phyloP scores from a whole-genome alignment of 768 basidiomycete species.

The Steccherinum ochraceum region DNA sequence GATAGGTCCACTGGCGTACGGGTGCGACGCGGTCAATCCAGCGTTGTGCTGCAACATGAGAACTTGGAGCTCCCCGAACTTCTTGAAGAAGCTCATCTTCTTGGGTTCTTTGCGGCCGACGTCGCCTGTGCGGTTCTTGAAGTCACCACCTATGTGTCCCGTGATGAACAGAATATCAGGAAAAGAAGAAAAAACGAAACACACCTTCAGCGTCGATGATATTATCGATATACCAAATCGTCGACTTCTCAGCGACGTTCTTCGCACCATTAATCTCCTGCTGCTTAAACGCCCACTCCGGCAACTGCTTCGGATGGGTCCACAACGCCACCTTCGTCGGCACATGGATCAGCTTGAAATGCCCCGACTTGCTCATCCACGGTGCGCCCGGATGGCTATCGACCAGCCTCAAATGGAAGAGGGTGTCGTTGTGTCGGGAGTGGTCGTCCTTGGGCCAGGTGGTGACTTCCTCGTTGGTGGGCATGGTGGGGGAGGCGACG shows the following conservation, averaged over 20 bases:
- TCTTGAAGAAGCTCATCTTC: conserved; percentile 86
- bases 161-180: conserved; percentile 3
- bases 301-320: conserved; percentile 81
- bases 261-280: conserved; percentile 99
- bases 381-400: conserved; percentile 74
- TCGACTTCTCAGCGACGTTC: conserved; percentile 72
- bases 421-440: conserved; percentile 77
- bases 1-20: conserved; percentile 92
- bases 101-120: conserved; percentile 63
- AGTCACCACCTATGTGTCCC: conserved; percentile 44
- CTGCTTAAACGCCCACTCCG: conserved; percentile 96
- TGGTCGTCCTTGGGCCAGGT: conserved; percentile 81
- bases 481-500: conserved; percentile 93
- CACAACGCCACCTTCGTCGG: conserved; percentile 90
- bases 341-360: conserved; percentile 87
- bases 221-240: conserved; percentile 86
- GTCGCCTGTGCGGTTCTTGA: conserved; percentile 44
- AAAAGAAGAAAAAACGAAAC: too few relatives aligned
- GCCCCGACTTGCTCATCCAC: conserved; percentile 91
- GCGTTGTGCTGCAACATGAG: conserved; percentile 99
- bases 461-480: conserved; percentile 98
- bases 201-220: conserved; percentile 69
- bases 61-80: conserved; percentile 89
- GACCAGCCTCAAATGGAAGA: conserved; percentile 72
- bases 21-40: conserved; percentile 95